A percentile compares a stretch with the other conserved stretches of the same genome.
Evolutionary conservation across 116 monocot genomes (phyloP).

Genomic region (Papilionanthe hybrid): DNA sequence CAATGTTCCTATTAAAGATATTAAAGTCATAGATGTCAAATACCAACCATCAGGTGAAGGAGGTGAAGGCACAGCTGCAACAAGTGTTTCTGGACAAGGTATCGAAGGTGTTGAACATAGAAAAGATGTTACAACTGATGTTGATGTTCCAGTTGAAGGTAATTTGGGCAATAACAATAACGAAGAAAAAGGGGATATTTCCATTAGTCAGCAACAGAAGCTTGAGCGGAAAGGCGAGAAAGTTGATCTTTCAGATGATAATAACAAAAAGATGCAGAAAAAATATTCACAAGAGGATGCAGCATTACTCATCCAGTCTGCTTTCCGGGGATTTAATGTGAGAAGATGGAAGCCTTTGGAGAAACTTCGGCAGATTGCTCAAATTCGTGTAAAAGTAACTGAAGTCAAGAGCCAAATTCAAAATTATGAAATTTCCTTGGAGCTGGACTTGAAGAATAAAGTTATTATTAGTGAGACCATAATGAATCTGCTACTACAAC

Average conservation of each 20-base stretch:
- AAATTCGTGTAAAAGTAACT: slow-evolving; percentile 20
- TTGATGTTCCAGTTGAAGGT: not conserved
- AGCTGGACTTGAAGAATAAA: slow-evolving; percentile 30
- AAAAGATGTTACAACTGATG: not conserved
- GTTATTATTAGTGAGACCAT: slow-evolving; percentile 44
- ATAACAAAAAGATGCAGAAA: not conserved
- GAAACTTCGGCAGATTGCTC: slow-evolving; percentile 46
- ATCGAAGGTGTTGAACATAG: not conserved
- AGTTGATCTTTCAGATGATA: not conserved
- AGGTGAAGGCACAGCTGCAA: not conserved
- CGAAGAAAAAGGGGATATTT: not conserved
- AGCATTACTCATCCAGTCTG: slow-evolving; percentile 52
- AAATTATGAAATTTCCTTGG: slow-evolving; percentile 16
- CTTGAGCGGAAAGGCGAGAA: not conserved
- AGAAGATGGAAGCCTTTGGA: slow-evolving; percentile 50
- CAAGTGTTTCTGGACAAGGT: not conserved
- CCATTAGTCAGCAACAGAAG: not conserved
- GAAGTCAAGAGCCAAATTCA: slow-evolving; percentile 24
- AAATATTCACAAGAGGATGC: slow-evolving; percentile 38
- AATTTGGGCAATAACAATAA: no score
- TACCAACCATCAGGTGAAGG: not conserved
- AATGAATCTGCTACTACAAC: slow-evolving; percentile 66
- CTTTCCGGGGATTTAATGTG: slow-evolving; percentile 49
- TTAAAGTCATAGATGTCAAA: slow-evolving; percentile 8
- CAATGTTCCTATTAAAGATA: not conserved